Evolutionary conservation across 208 protist species (phyloP), one percentile per base, ranked within the genome.

Genomic region (Leishmania major): DNA sequence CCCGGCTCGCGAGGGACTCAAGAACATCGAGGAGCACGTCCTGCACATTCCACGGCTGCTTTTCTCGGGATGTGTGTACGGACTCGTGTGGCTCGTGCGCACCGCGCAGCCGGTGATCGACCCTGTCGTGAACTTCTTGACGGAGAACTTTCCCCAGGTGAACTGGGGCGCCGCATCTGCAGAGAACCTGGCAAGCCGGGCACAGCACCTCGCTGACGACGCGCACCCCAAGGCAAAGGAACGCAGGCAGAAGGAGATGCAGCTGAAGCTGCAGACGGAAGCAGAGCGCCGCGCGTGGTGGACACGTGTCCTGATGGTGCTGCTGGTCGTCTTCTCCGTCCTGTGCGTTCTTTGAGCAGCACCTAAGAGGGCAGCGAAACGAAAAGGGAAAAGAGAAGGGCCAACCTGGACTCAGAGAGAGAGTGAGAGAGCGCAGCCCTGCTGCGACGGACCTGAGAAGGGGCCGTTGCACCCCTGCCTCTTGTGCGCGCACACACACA

Each of bases 21-120:
- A 90, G 76, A 93, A 95, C 84, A 73, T 96, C 62, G 94, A 97
- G 78, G 89, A 89, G 70, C 90, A 96, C 78, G 91, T 92, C n/a
- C 71, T 97, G 73, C 93, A 97, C 87, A 81, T 96, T 67, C 94
- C 94, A 0, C 92, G 92, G n/a, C 83, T 97, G 19, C 81, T 97
- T 31, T 96, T 96, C 77, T 80, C 89, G 53, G 82, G 83, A 49
- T 88, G 89, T 53, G 91, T 96, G 22, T 91, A 88, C 35, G 89
- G 90, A 15, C 28, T 94, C 19, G 91, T 88, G 74, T 92, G 84
- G 88, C 70, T 91, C 6, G 86, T 90, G 71, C 86, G 90, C 35
- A 72, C 87, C 10, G 78, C 90, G 28, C 86, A 97, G 82, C 94
- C 91, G 19, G 83, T 96, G 19, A 82, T 95, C 40, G 87, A 94